These are phyloP conservation scores for Colletotrichum abscissum DNA, from an alignment of 2,329 filamentous ascomycete genomes.

Conservation along the genomic window DNA sequence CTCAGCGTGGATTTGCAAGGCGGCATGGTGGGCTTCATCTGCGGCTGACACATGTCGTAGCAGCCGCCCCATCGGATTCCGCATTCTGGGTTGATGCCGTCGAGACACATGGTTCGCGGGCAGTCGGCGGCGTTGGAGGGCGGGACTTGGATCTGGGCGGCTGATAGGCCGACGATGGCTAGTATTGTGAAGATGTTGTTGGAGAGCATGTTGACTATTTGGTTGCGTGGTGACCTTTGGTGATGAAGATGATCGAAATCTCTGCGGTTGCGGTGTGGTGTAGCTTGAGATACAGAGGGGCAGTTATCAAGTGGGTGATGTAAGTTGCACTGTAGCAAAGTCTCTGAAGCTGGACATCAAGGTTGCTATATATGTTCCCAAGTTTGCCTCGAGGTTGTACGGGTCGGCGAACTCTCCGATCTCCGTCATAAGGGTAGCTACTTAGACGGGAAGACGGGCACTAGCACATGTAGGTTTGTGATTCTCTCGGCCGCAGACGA, in stretches of 20 bases:
- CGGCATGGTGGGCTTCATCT: constrained; percentile 26
- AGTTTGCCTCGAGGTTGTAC: not conserved
- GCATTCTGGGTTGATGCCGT: constrained; percentile 42
- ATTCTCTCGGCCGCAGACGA: constrained; percentile 14
- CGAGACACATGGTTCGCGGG: constrained; percentile 41
- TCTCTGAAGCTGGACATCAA: not conserved
- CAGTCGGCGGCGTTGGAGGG: constrained; percentile 8
- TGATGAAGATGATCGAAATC: not conserved
- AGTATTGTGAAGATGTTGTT: constrained; percentile 10
- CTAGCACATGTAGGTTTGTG: constrained; percentile 10
- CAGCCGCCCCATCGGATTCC: constrained; percentile 43
- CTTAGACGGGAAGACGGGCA: constrained; percentile 25
- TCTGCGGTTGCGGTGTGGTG: not conserved
- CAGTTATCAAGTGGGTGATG: not conserved
- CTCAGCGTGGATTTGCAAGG: constrained; percentile 20
- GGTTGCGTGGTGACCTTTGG: not conserved
- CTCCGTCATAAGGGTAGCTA: not conserved
- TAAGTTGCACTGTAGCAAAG: not conserved
- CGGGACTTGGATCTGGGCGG: constrained; percentile 11
- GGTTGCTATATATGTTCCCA: constrained; percentile 21
- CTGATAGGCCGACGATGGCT: constrained; percentile 14
- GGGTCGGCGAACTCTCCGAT: not conserved
- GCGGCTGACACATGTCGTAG: constrained; percentile 42
- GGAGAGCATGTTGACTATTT: constrained; percentile 16
- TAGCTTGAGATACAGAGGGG: too few relatives aligned